Percentiles rank a stretch among this genome's conserved stretches.
Conservation (phyloP, 495 filamentous ascomycete species). For the Penicillium maclennaniae region DNA sequence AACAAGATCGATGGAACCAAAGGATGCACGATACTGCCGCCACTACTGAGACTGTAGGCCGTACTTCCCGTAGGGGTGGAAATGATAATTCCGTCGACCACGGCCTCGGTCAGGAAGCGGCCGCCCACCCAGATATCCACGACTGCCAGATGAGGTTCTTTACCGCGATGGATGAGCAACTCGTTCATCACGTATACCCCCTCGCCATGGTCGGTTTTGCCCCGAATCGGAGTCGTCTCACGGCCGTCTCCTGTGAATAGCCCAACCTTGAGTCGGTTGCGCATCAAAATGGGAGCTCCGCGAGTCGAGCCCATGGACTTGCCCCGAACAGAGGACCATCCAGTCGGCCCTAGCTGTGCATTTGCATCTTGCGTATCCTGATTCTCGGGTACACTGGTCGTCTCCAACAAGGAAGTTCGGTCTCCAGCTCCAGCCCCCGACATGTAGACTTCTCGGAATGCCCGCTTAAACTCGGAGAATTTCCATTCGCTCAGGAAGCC, state of each 20-base stretch:
- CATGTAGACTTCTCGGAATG: conserved; percentile 92
- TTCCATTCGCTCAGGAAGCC: conserved; percentile 97
- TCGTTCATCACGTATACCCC: conserved; percentile 91
- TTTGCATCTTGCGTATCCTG: conserved; percentile 15
- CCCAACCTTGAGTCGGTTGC: conserved; percentile 80
- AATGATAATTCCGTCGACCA: conserved; percentile 92
- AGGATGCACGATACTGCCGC: conserved; percentile 93
- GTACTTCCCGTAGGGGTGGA: conserved; percentile 92
- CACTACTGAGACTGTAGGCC: conserved; percentile 86
- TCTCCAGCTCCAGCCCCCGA: conserved; percentile 65
- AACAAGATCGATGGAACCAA: conserved; percentile 81
- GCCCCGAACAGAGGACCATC: conserved; percentile 71
- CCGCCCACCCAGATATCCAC: conserved; percentile 83
- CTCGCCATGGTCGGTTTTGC: conserved; percentile 33
- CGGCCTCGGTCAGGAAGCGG: conserved; percentile 83
- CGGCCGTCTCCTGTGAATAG: conserved; percentile 63
- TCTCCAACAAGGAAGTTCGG: conserved; percentile 36
- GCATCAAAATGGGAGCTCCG: conserved; percentile 73
- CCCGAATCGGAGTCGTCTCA: conserved; percentile 35
- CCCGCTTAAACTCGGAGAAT: conserved; percentile 82
- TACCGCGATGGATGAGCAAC: conserved; percentile 85
- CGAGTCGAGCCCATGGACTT: conserved; percentile 76
- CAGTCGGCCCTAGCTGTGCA: conserved; percentile 35
- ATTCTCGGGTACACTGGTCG: conserved; percentile 8
- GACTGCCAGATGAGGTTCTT: conserved; percentile 83